Evolutionary conservation across 345 rosid species (phyloP), one percentile per base, ranked within the genome.

Genomic region (Draba incana): DNA sequence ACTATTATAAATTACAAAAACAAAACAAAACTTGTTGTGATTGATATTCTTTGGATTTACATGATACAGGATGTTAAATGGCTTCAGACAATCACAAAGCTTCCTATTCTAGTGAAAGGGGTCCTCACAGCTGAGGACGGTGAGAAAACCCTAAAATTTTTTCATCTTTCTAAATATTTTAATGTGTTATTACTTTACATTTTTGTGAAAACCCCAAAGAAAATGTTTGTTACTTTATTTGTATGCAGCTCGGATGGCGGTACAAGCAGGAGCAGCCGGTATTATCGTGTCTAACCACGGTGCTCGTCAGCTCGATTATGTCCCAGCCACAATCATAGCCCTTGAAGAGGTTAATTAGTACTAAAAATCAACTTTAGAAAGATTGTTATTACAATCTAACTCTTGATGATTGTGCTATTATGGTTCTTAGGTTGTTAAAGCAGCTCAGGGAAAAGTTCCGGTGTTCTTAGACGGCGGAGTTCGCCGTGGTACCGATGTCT

Each of bases 391-490:
- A 31, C 8, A 12, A 51, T 6, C 2, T 10, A 39, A 35, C 46
- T 10, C 69, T 20, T 35, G 23, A 6, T 15, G 37, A 9, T 8
- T 38, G 15, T 28, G 31, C 20, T 24, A 24, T 46, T 64, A 27
- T 4, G 47, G 44, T 12, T 33, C 59, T 39, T 62, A 90, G 94
- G 90, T 91, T 13, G 92, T 88, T 35, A 86, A 86, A 78, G 96
- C 87, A 77, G 86, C 87, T 24, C 88, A 88, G 66, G 96, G 91
- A 50, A 79, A 81, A 33, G 57, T 91, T 51, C 96, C 96, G 2
- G 96, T 91, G 43, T 86, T 88, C 78, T 78, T 91, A 24, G 92
- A 88, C 70, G 97, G 97, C 11, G 97, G 97, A 38, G 96, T 88
- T 68, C 84, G 89, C 28, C 92, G 92, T 9, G 96, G 97, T 54